phyloP scores from a whole-genome alignment of 192 early-diverging fungal genomes.

The Dissophora globulifera region DNA sequence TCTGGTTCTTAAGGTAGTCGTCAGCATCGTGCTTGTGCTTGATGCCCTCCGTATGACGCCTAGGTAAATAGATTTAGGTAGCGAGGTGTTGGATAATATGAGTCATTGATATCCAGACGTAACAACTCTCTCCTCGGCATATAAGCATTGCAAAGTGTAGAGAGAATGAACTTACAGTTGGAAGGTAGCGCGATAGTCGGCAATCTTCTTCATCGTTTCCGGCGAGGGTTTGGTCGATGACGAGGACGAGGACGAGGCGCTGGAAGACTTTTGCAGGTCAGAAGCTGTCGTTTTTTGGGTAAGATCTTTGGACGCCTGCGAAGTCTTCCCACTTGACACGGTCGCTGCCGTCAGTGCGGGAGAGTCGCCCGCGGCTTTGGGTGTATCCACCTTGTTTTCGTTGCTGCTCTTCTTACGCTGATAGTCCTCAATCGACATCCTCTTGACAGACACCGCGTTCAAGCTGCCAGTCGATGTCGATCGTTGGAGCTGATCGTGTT shows the following conservation, averaged over 20 bases:
- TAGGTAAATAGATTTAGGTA: too few species aligned
- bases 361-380: slow-evolving; percentile 38
- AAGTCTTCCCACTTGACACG: slow-evolving; percentile 7
- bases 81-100: too few species aligned
- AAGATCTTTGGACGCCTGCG: slow-evolving; percentile 8
- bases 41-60: slow-evolving; percentile 31
- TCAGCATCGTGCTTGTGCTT: slow-evolving; percentile 40
- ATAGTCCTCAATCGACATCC: slow-evolving; percentile 50
- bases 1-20: slow-evolving; percentile 28
- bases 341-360: slow-evolving; percentile 29
- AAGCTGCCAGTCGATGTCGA: slow-evolving; percentile 2
- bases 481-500: slow-evolving; percentile 4
- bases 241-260: slow-evolving; percentile 3
- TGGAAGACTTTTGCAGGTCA: slow-evolving; percentile 22
- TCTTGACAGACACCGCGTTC: slow-evolving; percentile 11
- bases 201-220: slow-evolving; percentile 25
- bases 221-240: slow-evolving; percentile 13
- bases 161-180: slow-evolving; percentile 14
- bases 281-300: neutral
- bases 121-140: too few species aligned
- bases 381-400: slow-evolving; percentile 40
- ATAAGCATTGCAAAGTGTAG: neutral
- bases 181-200: slow-evolving; percentile 39
- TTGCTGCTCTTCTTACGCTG: slow-evolving; percentile 34
- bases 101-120: too few species aligned